Evolutionary conservation across 2,329 filamentous ascomycete genomes (phyloP).

Genomic region (Plenodomus tracheiphilus): DNA sequence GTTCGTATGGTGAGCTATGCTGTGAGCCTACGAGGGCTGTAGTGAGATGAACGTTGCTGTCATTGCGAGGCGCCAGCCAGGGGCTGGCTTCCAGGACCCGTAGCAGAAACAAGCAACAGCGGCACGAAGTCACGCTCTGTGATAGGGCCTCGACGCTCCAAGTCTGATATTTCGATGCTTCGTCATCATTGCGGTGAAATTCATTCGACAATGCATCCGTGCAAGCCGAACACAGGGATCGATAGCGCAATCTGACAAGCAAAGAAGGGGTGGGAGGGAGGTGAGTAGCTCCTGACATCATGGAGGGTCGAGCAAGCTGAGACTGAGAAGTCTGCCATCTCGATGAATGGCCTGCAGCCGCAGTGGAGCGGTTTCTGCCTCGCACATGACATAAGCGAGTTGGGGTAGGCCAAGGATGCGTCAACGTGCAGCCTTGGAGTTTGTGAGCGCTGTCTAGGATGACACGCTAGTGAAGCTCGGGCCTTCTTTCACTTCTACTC

Average conservation of each 20-base stretch:
- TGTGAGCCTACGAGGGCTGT: constrained; percentile 1
- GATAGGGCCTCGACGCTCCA: not conserved
- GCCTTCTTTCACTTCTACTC: not conserved
- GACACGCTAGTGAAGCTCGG: constrained; percentile 7
- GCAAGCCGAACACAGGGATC: not conserved
- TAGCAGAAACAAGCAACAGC: constrained; percentile 1
- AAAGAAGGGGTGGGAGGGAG: not conserved
- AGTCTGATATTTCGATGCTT: not conserved
- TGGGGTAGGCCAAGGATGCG: no score
- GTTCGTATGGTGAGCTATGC: not conserved
- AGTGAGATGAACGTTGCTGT: not conserved
- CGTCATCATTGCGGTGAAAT: not conserved
- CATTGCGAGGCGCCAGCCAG: not conserved
- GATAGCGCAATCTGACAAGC: not conserved
- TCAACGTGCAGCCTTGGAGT: no score
- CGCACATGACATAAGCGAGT: no score
- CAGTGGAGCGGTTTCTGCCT: not conserved
- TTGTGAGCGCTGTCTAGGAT: not conserved
- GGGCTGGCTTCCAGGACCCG: not conserved
- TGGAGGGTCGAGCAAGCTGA: not conserved
- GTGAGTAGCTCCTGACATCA: not conserved
- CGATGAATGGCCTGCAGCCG: not conserved
- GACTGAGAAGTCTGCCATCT: not conserved
- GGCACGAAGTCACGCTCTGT: not conserved
- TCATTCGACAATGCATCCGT: not conserved